Conservation (phyloP, 2,329 filamentous ascomycete genomes). For the Cordyceps farinosa region DNA sequence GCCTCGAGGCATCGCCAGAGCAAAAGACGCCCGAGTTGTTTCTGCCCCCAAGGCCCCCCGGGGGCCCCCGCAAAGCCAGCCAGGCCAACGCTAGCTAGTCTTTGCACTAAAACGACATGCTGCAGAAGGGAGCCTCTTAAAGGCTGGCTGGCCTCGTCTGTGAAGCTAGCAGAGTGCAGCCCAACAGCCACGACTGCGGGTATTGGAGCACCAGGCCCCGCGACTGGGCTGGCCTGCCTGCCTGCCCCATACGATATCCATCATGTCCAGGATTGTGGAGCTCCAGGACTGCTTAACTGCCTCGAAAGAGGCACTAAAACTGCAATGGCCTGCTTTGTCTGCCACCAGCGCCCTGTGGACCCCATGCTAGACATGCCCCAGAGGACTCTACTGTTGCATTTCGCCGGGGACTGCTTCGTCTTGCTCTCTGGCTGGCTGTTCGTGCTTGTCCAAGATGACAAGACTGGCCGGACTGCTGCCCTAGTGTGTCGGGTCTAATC, state of each 20-base stretch:
- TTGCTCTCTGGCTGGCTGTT: neutral
- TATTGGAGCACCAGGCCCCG: too few relatives aligned
- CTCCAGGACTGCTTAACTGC: neutral
- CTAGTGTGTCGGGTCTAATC: neutral
- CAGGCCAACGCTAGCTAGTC: neutral
- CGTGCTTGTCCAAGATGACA: neutral
- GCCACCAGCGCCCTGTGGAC: neutral
- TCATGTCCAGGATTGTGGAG: neutral
- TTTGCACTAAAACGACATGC: too few relatives aligned
- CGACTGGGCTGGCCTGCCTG: too few relatives aligned
- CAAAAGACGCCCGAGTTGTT: neutral
- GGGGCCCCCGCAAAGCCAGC: neutral
- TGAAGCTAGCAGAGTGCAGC: too few relatives aligned
- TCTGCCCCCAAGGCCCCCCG: neutral
- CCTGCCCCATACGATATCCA: too few relatives aligned
- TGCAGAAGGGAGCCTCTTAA: too few relatives aligned
- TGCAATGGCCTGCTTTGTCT: neutral
- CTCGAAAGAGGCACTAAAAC: neutral
- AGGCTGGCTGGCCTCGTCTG: too few relatives aligned
- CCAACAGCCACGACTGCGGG: too few relatives aligned
- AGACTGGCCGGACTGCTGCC: neutral
- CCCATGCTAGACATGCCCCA: neutral
- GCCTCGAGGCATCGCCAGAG: too few relatives aligned
- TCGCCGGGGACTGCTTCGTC: neutral
- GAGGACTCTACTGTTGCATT: neutral